Evolutionary conservation across 371 early-diverging fungal species (phyloP), one percentile per base, ranked within the genome.

Genomic region (Catenaria anguillulae): DNA sequence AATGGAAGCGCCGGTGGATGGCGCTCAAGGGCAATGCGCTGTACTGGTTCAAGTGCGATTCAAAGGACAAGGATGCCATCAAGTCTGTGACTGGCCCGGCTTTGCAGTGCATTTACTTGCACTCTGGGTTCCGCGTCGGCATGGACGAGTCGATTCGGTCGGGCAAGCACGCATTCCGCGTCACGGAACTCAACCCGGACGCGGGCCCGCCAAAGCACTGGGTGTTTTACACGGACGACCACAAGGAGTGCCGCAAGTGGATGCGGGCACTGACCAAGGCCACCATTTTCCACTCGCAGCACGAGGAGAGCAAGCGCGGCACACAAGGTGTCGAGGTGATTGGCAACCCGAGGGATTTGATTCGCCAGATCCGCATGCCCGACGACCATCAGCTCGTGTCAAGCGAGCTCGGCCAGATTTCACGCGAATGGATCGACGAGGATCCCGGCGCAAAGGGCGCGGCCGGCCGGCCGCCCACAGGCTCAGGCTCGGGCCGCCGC

Each of bases 211-310:
- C 29, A 8, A 50, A 50, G 29, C 29, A 29, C 17, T 50, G 29
- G 29, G 77, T 68, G 61, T 82, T 84, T 60, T 80, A 78, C 62
- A 76, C 78, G 0, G 82, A 83, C 43, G 71, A 73, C 26, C 73
- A 75, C 19, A 63, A 64, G 0, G 72, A 68, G 23, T 72, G 76
- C 68, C 75, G 68, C 35, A 66, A 68, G 2, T 84, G 83, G 83
- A 73, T 82, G 35, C 79, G 77, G 46, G 73, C 74, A 12, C 55
- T 84, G 58, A 82, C 83, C 74, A 84, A 84, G 64, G 77, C 83
- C 17, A 81, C 85, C 0, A 84, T 84, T 56, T 40, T 34, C 36
- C 58, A 58, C 31, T 36, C 58, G 40, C 40, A 42, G 24, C 58
- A 58, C 36, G 58, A 58, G 42, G 42, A n/a, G 42, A 10, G 35